Base-by-base conservation (phyloP, 768 basidiomycete species). In the Paxillus involutus region DNA sequence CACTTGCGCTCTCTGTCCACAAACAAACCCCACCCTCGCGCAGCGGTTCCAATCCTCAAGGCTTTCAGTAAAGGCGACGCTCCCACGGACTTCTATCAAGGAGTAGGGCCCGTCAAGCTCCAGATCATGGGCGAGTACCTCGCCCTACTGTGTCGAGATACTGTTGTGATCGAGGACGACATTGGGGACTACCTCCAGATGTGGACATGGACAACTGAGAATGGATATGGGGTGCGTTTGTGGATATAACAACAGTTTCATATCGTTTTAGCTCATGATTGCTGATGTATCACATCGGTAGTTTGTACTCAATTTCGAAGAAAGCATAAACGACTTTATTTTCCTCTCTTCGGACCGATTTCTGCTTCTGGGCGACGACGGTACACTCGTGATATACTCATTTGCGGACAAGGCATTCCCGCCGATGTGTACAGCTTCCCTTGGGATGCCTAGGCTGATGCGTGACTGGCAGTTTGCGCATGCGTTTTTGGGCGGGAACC, bases 321-420 rank as follows among this genome's bases (percentile, higher is more conserved):
- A 74, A 1, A 77, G 76, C 3, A 80, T 82, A 37, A 79, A 81
- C 55, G 82, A 84, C 52, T 82, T 82, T 54, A 77, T 75, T 0
- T 80, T 82, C 56, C 65, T 83, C 16, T 74, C 77, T 2, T 66
- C 71, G 19, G 65, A 75, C 30, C 69, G 75, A 0, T 79, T 82
- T 51, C 73, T 83, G 42, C 62, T 82, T 19, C 77, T 80, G 26
- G 69, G 74, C 3, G 77, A 79, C 6, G 69, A 68, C 9, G 81
- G 80, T 1, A 67, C 63, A 52, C 77, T 83, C 51, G 79, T 80
- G 57, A 74, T 81, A 8, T 82, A 77, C 58, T 73, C 68, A 3
- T 82, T 84, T 37, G 63, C 63, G 6, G 59, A 62, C 11, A 21
- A 58, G 12, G 58, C 59, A 5, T 69, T 65, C 10, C 47, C 55